Conservation (phyloP, 805 yeast species). For the Citeromyces nyonsensis region DNA sequence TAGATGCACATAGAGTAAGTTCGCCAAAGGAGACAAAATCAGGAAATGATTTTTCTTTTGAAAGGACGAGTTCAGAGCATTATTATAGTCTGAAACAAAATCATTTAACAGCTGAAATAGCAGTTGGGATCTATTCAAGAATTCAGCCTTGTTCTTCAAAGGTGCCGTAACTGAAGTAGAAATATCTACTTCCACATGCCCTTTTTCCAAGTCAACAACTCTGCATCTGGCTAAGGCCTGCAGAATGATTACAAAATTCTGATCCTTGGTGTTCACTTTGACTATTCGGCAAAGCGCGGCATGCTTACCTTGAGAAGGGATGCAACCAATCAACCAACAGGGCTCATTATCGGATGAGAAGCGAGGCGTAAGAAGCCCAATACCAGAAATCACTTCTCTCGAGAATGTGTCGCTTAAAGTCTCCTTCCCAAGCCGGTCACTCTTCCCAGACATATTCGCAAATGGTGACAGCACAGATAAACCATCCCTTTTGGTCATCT, state of each 20-base stretch:
- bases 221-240: slow-evolving; percentile 30
- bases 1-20: slow-evolving; percentile 30
- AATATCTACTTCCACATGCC: slow-evolving; percentile 1
- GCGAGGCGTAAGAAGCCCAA: too few species aligned
- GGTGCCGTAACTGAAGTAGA: slow-evolving; percentile 3
- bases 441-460: too few species aligned
- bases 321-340: slow-evolving; percentile 9
- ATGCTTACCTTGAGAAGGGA: slow-evolving; percentile 9
- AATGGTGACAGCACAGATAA: too few species aligned
- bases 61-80: slow-evolving; percentile 10
- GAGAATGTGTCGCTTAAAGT: too few species aligned
- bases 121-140: slow-evolving; percentile 3
- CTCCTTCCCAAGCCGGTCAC: too few species aligned
- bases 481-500: too few species aligned
- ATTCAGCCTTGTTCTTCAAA: slow-evolving; percentile 1
- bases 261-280: slow-evolving; percentile 27
- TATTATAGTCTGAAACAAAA: slow-evolving; percentile 19
- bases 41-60: slow-evolving; percentile 10
- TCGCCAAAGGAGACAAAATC: slow-evolving; percentile 43
- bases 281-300: slow-evolving; percentile 28
- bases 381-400: too few species aligned
- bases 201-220: slow-evolving; percentile 6
- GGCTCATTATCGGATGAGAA: neutral
- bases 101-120: slow-evolving; percentile 13
- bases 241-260: slow-evolving; percentile 26